Conservation (phyloP, 305 asterid species). For the Fraxinus ornus region DNA sequence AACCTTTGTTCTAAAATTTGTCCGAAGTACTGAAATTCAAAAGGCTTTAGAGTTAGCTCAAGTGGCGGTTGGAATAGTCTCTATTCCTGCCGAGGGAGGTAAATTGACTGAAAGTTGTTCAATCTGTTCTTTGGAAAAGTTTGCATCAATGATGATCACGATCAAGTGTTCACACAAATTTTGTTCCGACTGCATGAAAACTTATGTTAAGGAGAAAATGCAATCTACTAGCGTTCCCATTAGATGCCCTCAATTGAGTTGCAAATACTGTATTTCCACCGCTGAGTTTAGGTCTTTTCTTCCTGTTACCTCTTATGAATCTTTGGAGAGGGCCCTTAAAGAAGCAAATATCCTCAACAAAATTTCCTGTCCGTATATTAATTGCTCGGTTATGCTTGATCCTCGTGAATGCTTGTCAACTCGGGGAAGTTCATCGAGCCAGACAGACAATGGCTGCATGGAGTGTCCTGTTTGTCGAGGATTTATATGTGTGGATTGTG, state of each 20-base stretch:
- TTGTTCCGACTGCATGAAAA: conserved; percentile 85
- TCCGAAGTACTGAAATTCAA: conserved; percentile 36
- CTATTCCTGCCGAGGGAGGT: conserved; percentile 38
- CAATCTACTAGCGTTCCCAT: conserved; percentile 55
- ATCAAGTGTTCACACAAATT: conserved; percentile 82
- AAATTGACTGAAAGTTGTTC: conserved; percentile 56
- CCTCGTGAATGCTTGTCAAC: conserved; percentile 53
- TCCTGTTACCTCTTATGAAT: conserved; percentile 62
- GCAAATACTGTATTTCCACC: conserved; percentile 67
- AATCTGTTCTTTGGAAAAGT: conserved; percentile 80
- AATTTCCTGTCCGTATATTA: conserved; percentile 63
- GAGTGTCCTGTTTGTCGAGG: conserved; percentile 79
- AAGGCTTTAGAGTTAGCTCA: conserved; percentile 65
- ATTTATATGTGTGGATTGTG: conserved; percentile 69
- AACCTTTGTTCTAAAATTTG: conserved; percentile 53
- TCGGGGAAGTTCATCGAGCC: conserved; percentile 53
- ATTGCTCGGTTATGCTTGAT: conserved; percentile 73
- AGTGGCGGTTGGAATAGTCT: conserved; percentile 80
- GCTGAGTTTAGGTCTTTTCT: conserved; percentile 67
- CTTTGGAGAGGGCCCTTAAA: conserved; percentile 53
- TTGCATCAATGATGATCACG: conserved; percentile 56
- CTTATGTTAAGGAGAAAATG: conserved; percentile 71
- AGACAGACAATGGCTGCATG: conserved; percentile 47
- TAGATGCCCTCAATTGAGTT: conserved; percentile 69
- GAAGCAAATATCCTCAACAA: conserved; percentile 47